A percentile compares a stretch with the other conserved stretches of the same genome.
Evolutionary conservation across 108 stramenopile genomes (phyloP).

Genomic region (Ochromonas danica): DNA sequence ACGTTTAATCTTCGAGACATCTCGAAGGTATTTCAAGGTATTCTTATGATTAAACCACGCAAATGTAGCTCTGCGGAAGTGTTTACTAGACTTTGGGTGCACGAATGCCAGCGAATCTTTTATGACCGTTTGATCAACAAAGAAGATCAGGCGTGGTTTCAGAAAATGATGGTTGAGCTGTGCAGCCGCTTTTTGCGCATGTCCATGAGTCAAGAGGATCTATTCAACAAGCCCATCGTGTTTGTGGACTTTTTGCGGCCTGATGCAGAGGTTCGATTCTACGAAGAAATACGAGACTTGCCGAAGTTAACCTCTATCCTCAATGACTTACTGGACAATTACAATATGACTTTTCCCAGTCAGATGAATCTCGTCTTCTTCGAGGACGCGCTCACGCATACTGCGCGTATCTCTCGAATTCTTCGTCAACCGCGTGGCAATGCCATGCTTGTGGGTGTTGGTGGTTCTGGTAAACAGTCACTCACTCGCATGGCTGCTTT

Average conservation of each 20-base stretch:
- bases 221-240: slow-evolving; percentile 48
- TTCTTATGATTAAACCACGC: slow-evolving; percentile 54
- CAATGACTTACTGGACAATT: slow-evolving; percentile 61
- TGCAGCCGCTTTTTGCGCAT: slow-evolving; percentile 45
- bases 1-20: slow-evolving; percentile 71
- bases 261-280: slow-evolving; percentile 48
- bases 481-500: slow-evolving; percentile 60
- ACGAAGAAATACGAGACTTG: slow-evolving; percentile 53
- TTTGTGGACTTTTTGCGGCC: slow-evolving; percentile 61
- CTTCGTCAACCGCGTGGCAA: slow-evolving; percentile 66
- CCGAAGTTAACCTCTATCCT: slow-evolving; percentile 46
- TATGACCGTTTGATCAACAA: slow-evolving; percentile 63
- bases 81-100: slow-evolving; percentile 57
- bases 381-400: slow-evolving; percentile 60
- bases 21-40: slow-evolving; percentile 67
- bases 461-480: slow-evolving; percentile 64
- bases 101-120: slow-evolving; percentile 63
- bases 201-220: slow-evolving; percentile 47
- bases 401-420: slow-evolving; percentile 57
- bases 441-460: slow-evolving; percentile 67
- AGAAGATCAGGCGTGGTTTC: slow-evolving; percentile 65
- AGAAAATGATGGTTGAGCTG: slow-evolving; percentile 54
- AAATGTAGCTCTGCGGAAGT: slow-evolving; percentile 48
- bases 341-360: slow-evolving; percentile 61
- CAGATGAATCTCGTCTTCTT: slow-evolving; percentile 68